Percentiles rank a stretch among this genome's conserved stretches.
Evolutionary conservation across 768 basidiomycete species (phyloP).

Genomic region (Ramaria sp.): DNA sequence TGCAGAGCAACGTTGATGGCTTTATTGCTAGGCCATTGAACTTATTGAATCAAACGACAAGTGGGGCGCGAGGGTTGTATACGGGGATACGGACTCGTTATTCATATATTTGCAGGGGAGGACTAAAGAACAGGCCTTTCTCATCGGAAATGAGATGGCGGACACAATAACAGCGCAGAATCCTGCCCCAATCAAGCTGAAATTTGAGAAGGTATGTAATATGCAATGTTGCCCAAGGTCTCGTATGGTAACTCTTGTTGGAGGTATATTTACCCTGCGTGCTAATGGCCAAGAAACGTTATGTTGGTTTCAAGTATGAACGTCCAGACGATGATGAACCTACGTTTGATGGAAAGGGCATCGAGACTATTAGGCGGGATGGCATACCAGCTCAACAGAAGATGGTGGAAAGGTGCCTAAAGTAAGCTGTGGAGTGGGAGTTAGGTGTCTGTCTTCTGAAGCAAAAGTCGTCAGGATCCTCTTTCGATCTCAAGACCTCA

Average conservation of each 20-base stretch:
- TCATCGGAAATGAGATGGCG: slow-evolving; percentile 87
- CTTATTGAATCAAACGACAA: slow-evolving; percentile 63
- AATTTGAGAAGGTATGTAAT: slow-evolving; percentile 82
- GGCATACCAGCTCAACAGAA: slow-evolving; percentile 85
- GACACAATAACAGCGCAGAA: slow-evolving; percentile 78
- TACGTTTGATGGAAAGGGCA: slow-evolving; percentile 91
- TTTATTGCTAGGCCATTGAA: slow-evolving; percentile 55
- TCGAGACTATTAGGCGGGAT: slow-evolving; percentile 92
- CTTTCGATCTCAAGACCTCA: slow-evolving; percentile 84
- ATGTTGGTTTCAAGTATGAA: slow-evolving; percentile 96
- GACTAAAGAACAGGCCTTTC: slow-evolving; percentile 89
- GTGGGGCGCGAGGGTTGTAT: slow-evolving; percentile 91
- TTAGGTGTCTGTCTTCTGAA: neutral
- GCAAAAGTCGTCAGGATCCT: slow-evolving; percentile 47
- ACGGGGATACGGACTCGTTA: slow-evolving; percentile 95
- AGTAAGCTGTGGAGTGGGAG: slow-evolving; percentile 36
- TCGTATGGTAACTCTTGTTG: neutral
- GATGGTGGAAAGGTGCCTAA: slow-evolving; percentile 83
- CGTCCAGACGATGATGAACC: slow-evolving; percentile 67
- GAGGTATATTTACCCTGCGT: slow-evolving; percentile 93
- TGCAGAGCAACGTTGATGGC: neutral
- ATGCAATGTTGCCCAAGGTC: neutral
- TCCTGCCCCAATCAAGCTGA: slow-evolving; percentile 86
- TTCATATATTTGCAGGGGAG: slow-evolving; percentile 88
- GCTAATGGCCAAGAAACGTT: slow-evolving; percentile 96